Evolutionary conservation across 1,139 yeast species (phyloP).

Genomic region (Debaryomyces psychrophilus): DNA sequence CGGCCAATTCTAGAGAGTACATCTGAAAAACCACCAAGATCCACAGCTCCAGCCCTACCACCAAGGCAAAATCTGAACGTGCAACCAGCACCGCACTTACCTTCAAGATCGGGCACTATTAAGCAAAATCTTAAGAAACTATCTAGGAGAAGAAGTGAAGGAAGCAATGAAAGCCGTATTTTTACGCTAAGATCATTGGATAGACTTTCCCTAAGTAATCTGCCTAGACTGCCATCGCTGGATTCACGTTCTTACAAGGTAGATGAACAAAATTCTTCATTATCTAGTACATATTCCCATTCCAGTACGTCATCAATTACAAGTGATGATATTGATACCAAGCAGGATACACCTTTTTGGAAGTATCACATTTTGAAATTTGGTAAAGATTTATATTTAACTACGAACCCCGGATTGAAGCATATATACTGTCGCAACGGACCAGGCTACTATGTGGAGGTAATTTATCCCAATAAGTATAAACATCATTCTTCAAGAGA

Average conservation of each 20-base stretch:
- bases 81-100: neutral
- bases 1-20: neutral
- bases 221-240: neutral
- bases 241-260: conserved; percentile 3
- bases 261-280: conserved; percentile 8
- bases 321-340: conserved; percentile 6
- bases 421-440: conserved; percentile 59
- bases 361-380: conserved; percentile 59
- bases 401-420: conserved; percentile 61
- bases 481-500: conserved; percentile 15
- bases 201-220: conserved; percentile 9
- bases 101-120: neutral
- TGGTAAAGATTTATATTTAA: conserved; percentile 53
- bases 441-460: conserved; percentile 57
- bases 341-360: conserved; percentile 48
- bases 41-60: neutral
- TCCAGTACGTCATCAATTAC: conserved; percentile 6
- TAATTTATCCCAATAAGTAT: conserved; percentile 25
- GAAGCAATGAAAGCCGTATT: neutral
- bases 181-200: conserved; percentile 9
- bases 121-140: conserved; percentile 3
- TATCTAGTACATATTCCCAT: conserved; percentile 14
- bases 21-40: conserved; percentile 8
- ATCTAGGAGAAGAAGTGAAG: conserved; percentile 2
- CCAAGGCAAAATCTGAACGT: neutral